Percentiles rank a stretch among this genome's conserved stretches.
These are phyloP conservation scores for Saprolegnia parasitica DNA, from an alignment of 352 stramenopile genomes.

Conservation along the genomic window DNA sequence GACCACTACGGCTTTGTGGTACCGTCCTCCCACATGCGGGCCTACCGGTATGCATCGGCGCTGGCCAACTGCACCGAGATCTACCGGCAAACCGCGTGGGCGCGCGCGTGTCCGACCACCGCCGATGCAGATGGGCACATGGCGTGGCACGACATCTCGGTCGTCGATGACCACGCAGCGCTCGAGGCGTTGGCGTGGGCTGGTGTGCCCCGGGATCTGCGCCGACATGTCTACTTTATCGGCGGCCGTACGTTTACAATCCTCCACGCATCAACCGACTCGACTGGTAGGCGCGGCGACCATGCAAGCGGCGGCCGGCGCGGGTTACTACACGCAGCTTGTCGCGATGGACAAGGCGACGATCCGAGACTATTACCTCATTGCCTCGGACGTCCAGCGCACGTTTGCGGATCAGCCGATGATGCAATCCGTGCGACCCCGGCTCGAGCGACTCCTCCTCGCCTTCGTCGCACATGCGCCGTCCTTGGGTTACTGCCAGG, in stretches of 20 bases:
- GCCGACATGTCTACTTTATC: slow-evolving; percentile 17
- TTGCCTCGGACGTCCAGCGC: slow-evolving; percentile 13
- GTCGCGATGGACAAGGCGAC: neutral
- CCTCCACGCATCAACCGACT: neutral
- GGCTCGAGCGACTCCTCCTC: slow-evolving; percentile 6
- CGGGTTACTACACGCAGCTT: slow-evolving; percentile 3
- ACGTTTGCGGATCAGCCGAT: slow-evolving; percentile 24
- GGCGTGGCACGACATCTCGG: neutral
- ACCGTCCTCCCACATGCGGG: neutral
- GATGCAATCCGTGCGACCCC: neutral
- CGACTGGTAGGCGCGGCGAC: slow-evolving; percentile 1
- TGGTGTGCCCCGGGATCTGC: neutral
- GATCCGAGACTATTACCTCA: neutral
- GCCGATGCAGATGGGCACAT: neutral
- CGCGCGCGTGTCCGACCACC: too few species aligned
- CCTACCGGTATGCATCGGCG: neutral
- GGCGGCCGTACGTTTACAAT: slow-evolving; percentile 9
- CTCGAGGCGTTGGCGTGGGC: slow-evolving; percentile 7
- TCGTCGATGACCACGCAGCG: neutral
- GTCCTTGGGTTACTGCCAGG: slow-evolving; percentile 22
- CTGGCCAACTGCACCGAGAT: neutral
- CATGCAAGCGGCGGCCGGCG: neutral
- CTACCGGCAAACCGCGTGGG: neutral
- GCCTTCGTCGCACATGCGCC: slow-evolving; percentile 12
- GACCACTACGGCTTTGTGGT: neutral